These are phyloP conservation scores for Trichosporon sp. DNA, from an alignment of 1,284 basidiomycete species.

Conservation along the genomic window DNA sequence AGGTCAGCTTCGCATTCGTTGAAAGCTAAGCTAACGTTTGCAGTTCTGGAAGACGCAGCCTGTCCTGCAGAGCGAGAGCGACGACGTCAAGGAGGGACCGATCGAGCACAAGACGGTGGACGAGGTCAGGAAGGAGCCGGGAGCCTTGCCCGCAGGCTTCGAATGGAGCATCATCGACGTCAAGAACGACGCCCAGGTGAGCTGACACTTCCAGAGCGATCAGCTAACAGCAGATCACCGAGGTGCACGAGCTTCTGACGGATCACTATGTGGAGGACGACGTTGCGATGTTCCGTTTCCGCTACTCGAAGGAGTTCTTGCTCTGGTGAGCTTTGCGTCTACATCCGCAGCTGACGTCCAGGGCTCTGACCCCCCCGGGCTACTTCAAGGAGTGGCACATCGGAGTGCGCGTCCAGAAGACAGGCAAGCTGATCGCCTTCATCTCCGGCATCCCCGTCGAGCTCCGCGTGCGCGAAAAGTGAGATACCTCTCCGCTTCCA, in stretches of 20 bases:
- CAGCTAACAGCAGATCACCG: constrained; percentile 60
- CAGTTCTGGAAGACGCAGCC: constrained; percentile 96
- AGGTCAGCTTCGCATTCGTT: constrained; percentile 53
- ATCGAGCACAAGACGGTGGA: constrained; percentile 72
- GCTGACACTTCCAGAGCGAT: constrained; percentile 19
- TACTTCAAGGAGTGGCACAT: constrained; percentile 93
- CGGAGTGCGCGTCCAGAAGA: constrained; percentile 84
- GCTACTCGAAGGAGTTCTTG: constrained; percentile 91
- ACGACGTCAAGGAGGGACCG: constrained; percentile 69
- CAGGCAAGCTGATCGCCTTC: constrained; percentile 93
- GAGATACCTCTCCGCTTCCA: constrained; percentile 34
- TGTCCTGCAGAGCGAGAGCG: constrained; percentile 63
- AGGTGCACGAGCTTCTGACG: constrained; percentile 87
- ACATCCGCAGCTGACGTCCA: constrained; percentile 40
- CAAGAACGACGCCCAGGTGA: constrained; percentile 64
- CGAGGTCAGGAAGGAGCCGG: constrained; percentile 79
- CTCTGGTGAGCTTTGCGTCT: constrained; percentile 60
- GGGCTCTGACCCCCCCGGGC: constrained; percentile 91
- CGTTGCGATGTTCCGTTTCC: constrained; percentile 90
- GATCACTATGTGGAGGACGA: constrained; percentile 96
- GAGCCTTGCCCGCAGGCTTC: constrained; percentile 85
- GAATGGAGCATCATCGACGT: constrained; percentile 86
- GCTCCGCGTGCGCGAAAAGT: constrained; percentile 74
- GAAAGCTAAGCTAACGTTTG: neutral
- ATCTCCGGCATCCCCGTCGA: constrained; percentile 90